Base-by-base conservation (phyloP, 2,329 filamentous ascomycete genomes). In the Fusarium neocosmosporiellum region DNA sequence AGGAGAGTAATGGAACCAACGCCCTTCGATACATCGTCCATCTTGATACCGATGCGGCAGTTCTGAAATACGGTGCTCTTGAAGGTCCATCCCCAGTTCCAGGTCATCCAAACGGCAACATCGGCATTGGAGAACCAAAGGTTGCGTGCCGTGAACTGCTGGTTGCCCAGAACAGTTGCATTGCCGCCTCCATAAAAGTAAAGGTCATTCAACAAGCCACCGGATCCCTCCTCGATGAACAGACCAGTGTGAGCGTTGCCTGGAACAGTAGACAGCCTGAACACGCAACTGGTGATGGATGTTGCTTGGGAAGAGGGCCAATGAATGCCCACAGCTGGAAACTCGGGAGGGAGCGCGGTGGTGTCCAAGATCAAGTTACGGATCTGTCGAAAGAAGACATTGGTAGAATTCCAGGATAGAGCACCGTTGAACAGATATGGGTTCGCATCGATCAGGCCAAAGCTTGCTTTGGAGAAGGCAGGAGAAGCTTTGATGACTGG, bases 61-160 rank as follows among this genome's bases (percentile, higher is more conserved):
- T 92, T 86, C 77, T 89, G 87, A 80, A 94, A 88, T 29, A 81
- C 84, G 22, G 93, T 79, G 24, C 88, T 89, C 81, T 93, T 92
- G 84, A 93, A 93, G 7, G 90, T 91, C 90, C 91, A 94, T 2
- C 90, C 88, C 93, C 92, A 94, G 79, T 92, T 89, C 92, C 92
- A 94, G 70, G 92, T 88, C 84, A 93, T 91, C 79, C 87, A 88
- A 66, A 94, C 90, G 54, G 90, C 93, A 13, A 90, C 92, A 75
- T 90, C 84, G 73, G 89, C 88, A 68, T 87, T 85, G 75, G 88
- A 88, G 81, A 94, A 92, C 24, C 87, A 90, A 73, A 93, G 78
- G 77, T 94, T 93, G 29, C 91, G 87, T 58, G 90, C 90, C 16
- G 91, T 93, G 78, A 93, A 94, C 78, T 94, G 92, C 81, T 93